phyloP scores from a whole-genome alignment of 495 filamentous ascomycete genomes.

The Cryomyces minteri region DNA sequence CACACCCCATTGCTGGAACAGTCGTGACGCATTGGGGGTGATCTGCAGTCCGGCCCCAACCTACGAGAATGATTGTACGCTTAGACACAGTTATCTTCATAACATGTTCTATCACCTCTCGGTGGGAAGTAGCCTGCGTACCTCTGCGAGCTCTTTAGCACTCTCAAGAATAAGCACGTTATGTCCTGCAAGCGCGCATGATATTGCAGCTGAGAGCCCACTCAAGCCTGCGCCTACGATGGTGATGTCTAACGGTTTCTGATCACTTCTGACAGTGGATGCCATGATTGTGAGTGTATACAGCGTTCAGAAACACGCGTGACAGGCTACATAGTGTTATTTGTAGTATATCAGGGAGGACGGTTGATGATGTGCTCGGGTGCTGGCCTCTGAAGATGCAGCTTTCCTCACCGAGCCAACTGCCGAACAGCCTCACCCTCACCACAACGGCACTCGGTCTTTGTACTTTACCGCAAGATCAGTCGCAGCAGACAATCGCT shows the following conservation, averaged over 20 bases:
- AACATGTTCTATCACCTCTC: background rate
- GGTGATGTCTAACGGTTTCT: slow-evolving; percentile 20
- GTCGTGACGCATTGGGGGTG: slow-evolving; percentile 17
- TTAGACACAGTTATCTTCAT: background rate
- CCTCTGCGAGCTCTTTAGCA: slow-evolving; percentile 39
- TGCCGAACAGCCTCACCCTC: no score
- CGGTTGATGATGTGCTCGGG: no score
- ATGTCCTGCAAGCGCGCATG: slow-evolving; percentile 39
- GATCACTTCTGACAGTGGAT: background rate
- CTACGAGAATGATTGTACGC: background rate
- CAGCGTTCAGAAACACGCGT: no score
- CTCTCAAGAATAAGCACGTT: slow-evolving; percentile 41
- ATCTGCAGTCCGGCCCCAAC: slow-evolving; percentile 22
- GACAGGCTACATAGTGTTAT: no score
- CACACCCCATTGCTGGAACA: slow-evolving; percentile 17
- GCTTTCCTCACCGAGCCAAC: no score
- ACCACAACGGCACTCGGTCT: no score
- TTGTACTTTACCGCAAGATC: no score
- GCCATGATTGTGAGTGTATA: no score
- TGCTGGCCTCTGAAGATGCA: no score
- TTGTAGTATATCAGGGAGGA: no score
- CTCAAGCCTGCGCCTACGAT: slow-evolving; percentile 53
- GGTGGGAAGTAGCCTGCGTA: slow-evolving; percentile 12
- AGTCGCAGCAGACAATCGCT: no score
- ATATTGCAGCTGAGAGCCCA: slow-evolving; percentile 46